Evolutionary conservation across 768 basidiomycete genomes (phyloP), one percentile per base, ranked within the genome.

Genomic region (Rossbeevera mucosa): DNA sequence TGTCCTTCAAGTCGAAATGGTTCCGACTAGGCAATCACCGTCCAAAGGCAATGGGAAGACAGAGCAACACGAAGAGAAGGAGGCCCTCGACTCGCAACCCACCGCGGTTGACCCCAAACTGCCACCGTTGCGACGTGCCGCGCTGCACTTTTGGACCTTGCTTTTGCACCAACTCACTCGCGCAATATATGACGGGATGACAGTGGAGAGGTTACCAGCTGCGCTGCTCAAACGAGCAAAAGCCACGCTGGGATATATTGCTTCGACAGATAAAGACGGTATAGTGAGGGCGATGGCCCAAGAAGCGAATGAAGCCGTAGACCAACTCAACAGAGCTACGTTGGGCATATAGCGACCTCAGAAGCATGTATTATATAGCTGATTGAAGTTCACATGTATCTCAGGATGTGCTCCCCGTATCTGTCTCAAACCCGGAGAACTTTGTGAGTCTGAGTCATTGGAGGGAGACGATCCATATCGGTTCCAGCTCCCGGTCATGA

Each of bases 41-140:
- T n/a, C 52, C 51, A 28, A 55, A 42, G 55, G 56, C 8, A 64
- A 67, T 20, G 42, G 16, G 31, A 47, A 44, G 13, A 24, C n/a
- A 28, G 59, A 62, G 24, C 51, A 56, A 31, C 50, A 30, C 38
- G 30, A 44, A 20, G 54, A 26, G 30, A 47, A 16, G 20, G 59
- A 54, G 14, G 61, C 31, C 22, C 74, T 83, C 65, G 83, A 87
- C 64, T 62, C 71, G 2, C 71, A 83, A 30, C 86, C 89, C 9
- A 80, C 80, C 0, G 74, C 79, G 0, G 44, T 64, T 7, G 72
- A 85, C 59, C 56, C 86, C 0, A 90, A 84, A 64, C 76, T 89
- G 44, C 90, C 94, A 1, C 78, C 90, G 1, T 72, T 97, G 4
- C 81, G 94, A 28, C 86, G 95, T 38, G 85, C 91, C 1, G 92